These are phyloP conservation scores for Amphicarpaea edgeworthii DNA, from an alignment of 306 rosid species.

Conservation along the genomic window DNA sequence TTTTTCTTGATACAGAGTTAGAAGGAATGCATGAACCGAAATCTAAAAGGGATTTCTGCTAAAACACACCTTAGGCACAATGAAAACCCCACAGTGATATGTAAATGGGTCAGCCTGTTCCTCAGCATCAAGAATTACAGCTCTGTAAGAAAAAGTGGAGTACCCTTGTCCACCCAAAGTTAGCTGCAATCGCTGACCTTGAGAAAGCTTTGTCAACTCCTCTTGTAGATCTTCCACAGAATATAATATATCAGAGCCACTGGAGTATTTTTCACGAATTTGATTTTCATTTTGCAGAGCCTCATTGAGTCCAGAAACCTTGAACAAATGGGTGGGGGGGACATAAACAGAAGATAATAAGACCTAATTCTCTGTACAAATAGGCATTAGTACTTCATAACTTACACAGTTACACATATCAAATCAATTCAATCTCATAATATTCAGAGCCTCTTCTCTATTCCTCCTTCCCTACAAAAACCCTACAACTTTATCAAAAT, in stretches of 20 bases:
- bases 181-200: constrained; percentile 78
- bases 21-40: constrained; percentile 19
- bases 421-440: constrained; percentile 12
- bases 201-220: constrained; percentile 70
- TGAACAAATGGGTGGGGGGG: constrained; percentile 10
- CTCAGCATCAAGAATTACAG: constrained; percentile 85
- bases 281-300: constrained; percentile 79
- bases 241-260: constrained; percentile 65
- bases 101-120: constrained; percentile 67
- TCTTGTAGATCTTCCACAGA: constrained; percentile 82
- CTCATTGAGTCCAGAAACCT: constrained; percentile 79
- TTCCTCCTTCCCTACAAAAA: constrained; percentile 10
- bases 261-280: constrained; percentile 71
- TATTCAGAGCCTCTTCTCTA: background rate
- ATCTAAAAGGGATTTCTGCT: constrained; percentile 20
- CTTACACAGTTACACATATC: background rate
- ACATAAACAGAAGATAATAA: constrained; percentile 27
- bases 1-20: constrained; percentile 8
- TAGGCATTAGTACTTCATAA: background rate
- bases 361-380: background rate
- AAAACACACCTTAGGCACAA: constrained; percentile 88
- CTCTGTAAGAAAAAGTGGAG: constrained; percentile 73
- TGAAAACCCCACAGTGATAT: constrained; percentile 90
- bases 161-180: constrained; percentile 76
- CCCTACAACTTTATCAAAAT: constrained; percentile 21